Conservation (phyloP, 2,329 filamentous ascomycete genomes). For the Bipolaris cookei region DNA sequence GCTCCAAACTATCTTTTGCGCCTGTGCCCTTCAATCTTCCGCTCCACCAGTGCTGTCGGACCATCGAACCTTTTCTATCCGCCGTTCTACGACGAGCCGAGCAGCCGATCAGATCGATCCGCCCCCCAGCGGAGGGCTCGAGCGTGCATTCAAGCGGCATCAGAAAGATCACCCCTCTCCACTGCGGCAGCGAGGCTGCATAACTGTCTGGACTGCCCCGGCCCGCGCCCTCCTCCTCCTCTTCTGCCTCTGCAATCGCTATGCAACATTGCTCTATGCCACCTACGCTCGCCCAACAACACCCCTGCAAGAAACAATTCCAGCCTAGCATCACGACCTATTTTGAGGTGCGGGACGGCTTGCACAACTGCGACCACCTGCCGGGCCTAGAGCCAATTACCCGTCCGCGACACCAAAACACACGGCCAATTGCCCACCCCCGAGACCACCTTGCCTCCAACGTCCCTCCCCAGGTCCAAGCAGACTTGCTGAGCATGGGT, state of each 20-base stretch:
- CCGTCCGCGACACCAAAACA: conserved; percentile 29
- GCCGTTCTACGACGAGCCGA: conserved; percentile 23
- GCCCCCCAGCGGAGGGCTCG: conserved; percentile 25
- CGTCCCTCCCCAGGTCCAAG: conserved; percentile 72
- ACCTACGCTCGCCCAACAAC: conserved; percentile 24
- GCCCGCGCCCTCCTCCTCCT: conserved; percentile 1
- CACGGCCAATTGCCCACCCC: conserved; percentile 13
- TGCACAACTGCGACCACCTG: conserved; percentile 31
- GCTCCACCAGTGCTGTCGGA: conserved; percentile 5
- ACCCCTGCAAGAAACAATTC: conserved; percentile 52
- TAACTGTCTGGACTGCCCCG: conserved; percentile 4
- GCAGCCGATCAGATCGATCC: conserved; percentile 27
- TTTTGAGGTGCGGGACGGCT: conserved; percentile 44
- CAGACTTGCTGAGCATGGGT: conserved; percentile 86
- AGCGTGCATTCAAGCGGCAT: conserved; percentile 31
- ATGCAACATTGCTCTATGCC: conserved; percentile 18
- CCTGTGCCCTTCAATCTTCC: neutral
- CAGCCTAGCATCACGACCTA: conserved; percentile 55
- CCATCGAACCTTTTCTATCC: conserved; percentile 21
- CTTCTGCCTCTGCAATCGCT: conserved; percentile 11
- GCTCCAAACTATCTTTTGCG: neutral
- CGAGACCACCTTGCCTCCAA: conserved; percentile 49
- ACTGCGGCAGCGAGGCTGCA: conserved; percentile 7
- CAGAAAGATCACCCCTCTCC: conserved; percentile 24
- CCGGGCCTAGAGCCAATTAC: conserved; percentile 38